phyloP scores from a whole-genome alignment of 2,329 filamentous ascomycete genomes.

The Trematosphaeria pertusa region DNA sequence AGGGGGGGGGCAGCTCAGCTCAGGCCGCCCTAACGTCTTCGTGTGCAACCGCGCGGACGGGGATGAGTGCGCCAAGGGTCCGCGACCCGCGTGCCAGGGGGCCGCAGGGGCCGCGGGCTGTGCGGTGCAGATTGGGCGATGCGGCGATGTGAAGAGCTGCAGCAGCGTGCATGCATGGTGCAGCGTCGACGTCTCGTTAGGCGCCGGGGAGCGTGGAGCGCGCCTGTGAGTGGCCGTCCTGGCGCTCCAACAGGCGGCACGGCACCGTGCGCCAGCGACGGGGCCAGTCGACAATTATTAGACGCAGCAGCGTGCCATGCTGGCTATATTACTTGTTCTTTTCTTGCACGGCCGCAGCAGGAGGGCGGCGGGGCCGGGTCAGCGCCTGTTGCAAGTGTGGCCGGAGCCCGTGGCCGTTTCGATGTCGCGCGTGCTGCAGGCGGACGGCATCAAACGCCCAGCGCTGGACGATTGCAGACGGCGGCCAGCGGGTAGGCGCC shows the following conservation, averaged over 20 bases:
- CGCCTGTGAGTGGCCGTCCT: constrained; percentile 12
- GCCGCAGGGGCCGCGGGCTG: too few relatives aligned
- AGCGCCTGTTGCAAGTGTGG: constrained; percentile 28
- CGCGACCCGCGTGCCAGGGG: constrained; percentile 21
- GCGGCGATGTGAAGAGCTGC: constrained; percentile 16
- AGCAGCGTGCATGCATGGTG: constrained; percentile 11
- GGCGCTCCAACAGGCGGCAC: constrained; percentile 29
- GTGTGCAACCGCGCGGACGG: constrained; percentile 21
- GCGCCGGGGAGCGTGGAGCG: constrained; percentile 10
- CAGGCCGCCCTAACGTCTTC: constrained; percentile 20
- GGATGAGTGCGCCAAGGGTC: constrained; percentile 10
- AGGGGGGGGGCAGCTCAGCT: neutral
- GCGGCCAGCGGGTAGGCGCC: constrained; percentile 5
- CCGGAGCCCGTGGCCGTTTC: constrained; percentile 28
- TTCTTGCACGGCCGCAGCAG: constrained; percentile 21
- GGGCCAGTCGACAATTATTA: constrained; percentile 29
- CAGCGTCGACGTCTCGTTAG: constrained; percentile 15
- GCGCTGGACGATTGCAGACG: too few relatives aligned
- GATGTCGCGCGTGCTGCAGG: constrained; percentile 19
- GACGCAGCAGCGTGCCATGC: constrained; percentile 35
- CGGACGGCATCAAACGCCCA: neutral
- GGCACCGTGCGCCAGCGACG: constrained; percentile 23
- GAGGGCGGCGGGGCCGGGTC: constrained; percentile 17
- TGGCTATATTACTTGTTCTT: constrained; percentile 29
- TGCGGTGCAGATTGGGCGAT: too few relatives aligned